Evolutionary conservation across 306 rosid genomes (phyloP).

Genomic region (Ziziphus jujuba): DNA sequence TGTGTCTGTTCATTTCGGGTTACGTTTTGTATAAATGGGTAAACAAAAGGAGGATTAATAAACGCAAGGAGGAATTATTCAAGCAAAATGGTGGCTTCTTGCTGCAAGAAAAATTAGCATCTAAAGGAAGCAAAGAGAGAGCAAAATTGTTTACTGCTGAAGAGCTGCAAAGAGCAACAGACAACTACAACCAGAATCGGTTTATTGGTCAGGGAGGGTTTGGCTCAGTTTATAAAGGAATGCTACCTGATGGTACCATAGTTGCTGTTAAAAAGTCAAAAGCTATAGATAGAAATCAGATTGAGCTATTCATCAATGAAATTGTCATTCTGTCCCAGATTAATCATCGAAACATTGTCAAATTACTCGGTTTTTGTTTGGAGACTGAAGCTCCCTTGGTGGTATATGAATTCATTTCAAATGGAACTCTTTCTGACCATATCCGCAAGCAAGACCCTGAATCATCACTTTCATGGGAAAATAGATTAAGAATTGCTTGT

Average conservation of each 20-base stretch:
- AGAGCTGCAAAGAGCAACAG: conserved; percentile 53
- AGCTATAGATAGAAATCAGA: conserved; percentile 32
- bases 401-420: conserved; percentile 58
- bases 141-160: conserved; percentile 42
- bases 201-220: conserved; percentile 34
- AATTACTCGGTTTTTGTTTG: conserved; percentile 51
- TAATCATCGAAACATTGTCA: conserved; percentile 50
- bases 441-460: conserved; percentile 30
- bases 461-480: conserved; percentile 40
- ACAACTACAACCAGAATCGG: conserved; percentile 16
- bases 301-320: conserved; percentile 41
- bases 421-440: conserved; percentile 53
- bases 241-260: conserved; percentile 23
- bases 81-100: conserved; percentile 59
- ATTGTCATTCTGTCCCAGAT: conserved; percentile 50
- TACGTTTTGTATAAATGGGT: conserved; percentile 29
- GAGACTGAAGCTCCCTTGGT: conserved; percentile 55
- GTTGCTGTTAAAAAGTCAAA: conserved; percentile 41
- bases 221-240: conserved; percentile 39
- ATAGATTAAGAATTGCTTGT: conserved; percentile 46
- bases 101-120: conserved; percentile 41
- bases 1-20: conserved; percentile 35
- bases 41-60: conserved; percentile 21
- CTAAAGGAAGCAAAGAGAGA: conserved; percentile 29
- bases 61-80: conserved; percentile 37